phyloP scores from a whole-genome alignment of 495 filamentous ascomycete species.

The Saxophila tyrrhenica region DNA sequence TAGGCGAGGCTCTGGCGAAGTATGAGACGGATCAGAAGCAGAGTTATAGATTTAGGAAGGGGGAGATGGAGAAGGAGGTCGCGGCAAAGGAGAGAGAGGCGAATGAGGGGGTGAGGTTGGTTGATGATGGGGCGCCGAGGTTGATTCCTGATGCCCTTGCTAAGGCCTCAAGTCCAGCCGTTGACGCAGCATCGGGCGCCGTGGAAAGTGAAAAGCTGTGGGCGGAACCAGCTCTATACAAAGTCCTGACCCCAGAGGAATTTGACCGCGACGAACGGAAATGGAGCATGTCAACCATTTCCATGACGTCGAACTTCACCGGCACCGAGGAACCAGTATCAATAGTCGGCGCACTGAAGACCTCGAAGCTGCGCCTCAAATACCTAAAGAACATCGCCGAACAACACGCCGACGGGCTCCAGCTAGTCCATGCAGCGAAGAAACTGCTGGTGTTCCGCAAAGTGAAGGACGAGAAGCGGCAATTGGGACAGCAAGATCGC shows the following conservation, averaged over 20 bases:
- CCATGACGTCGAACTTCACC: slow-evolving; percentile 40
- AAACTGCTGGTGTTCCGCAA: background rate
- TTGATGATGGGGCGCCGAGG: background rate
- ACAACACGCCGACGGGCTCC: background rate
- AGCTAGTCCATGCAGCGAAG: background rate
- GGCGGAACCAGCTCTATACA: slow-evolving; percentile 43
- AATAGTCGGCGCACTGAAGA: background rate
- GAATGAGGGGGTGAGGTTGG: background rate
- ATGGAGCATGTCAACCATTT: slow-evolving; percentile 49
- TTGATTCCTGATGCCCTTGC: background rate
- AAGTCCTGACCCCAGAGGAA: slow-evolving; percentile 46
- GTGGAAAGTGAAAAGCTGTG: background rate
- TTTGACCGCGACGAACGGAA: too few species aligned
- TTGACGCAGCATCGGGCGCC: background rate
- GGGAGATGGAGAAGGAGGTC: slow-evolving; percentile 7
- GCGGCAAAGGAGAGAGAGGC: slow-evolving; percentile 10
- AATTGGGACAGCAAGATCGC: too few species aligned
- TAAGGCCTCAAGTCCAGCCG: background rate
- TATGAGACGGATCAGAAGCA: slow-evolving; percentile 11
- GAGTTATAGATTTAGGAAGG: background rate
- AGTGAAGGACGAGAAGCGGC: too few species aligned
- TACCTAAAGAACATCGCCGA: background rate
- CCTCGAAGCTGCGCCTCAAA: too few species aligned
- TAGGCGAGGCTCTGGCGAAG: slow-evolving; percentile 16
- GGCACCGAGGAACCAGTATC: background rate